Conservation (phyloP, 768 basidiomycete genomes). For the Cystofilobasidium bisporidii region DNA sequence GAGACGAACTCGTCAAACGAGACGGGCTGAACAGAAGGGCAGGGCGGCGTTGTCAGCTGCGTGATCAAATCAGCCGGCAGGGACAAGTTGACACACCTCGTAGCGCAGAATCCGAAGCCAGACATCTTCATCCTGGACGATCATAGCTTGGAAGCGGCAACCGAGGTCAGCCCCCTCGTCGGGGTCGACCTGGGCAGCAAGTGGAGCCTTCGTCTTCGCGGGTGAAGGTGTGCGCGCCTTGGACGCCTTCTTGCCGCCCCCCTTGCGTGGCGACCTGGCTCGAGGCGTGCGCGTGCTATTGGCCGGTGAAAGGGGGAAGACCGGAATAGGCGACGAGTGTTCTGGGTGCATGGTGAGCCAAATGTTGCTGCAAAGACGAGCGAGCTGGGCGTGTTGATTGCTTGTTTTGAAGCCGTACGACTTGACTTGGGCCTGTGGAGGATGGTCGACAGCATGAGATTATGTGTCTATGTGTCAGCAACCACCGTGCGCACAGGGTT, state of each 20-base stretch:
- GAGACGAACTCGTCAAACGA: constrained; percentile 12
- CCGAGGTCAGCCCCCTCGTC: not conserved
- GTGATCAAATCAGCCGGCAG: not conserved
- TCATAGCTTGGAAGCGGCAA: constrained; percentile 7
- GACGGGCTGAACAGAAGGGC: constrained; percentile 3
- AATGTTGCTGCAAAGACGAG: constrained; percentile 1
- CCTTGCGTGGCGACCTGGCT: not conserved
- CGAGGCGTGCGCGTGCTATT: not conserved
- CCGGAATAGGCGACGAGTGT: not conserved
- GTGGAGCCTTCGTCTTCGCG: not conserved
- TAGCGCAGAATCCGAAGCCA: constrained; percentile 18
- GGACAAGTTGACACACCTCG: constrained; percentile 3
- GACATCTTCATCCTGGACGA: constrained; percentile 11
- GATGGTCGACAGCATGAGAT: no score
- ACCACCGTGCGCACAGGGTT: no score
- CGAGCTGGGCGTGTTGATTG: constrained; percentile 1
- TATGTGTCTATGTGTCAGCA: no score
- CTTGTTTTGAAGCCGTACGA: constrained; percentile 1
- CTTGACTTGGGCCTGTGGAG: constrained; percentile 1
- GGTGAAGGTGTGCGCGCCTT: not conserved
- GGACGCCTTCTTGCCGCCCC: not conserved
- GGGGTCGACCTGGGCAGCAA: not conserved
- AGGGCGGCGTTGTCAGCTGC: not conserved
- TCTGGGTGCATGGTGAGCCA: constrained; percentile 9
- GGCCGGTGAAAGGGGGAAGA: not conserved